Base-by-base conservation (phyloP, 148 eudicot genomes). In the Simmondsia chinensis region DNA sequence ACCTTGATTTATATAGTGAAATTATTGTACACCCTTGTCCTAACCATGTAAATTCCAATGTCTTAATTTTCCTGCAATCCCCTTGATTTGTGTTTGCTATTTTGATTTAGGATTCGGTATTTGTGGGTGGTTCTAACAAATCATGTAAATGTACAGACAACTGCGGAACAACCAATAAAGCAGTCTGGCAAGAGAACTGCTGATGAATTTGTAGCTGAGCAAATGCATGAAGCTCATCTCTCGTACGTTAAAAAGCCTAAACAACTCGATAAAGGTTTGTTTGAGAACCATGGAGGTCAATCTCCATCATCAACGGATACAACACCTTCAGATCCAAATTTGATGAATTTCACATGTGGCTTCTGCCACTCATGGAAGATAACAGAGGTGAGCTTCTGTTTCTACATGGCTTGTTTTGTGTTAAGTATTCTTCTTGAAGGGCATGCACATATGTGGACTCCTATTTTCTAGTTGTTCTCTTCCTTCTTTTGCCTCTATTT, bases 361-460 rank as follows among this genome's bases (percentile, higher is more conserved):
- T 83, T 83, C 52, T 83, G 96, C 64, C 83, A 79, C 49, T 54
- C 71, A 43, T 65, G 81, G 54, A 67, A 58, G 53, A 26, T 53
- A 36, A 56, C 76, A 28, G 76, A 83, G 56, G 94, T 73, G 44
- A 39, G 59, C 17, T 51, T 22, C 37, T 34, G 6, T 4, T 19
- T 20, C 9, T 12, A n/a, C 20, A 20, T 40, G 40, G 24, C 42
- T 39, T 17, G 10, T 12, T 33, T 48, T 43, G 6, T 20, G 9
- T 17, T 50, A 3, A 24, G 20, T 39, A 5, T 37, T 33, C 11
- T 20, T 43, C 9, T 33, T 13, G 32, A n/a, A n/a, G n/a, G n/a
- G n/a, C n/a, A n/a, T 45, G 52, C 44, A 35, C 26, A 24, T 5
- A 10, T 1, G 9, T 45, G 26, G 39, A 36, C 9, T 11, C 11